Evolutionary conservation across 352 stramenopile species (phyloP).

Genomic region (Pythium coloratum): DNA sequence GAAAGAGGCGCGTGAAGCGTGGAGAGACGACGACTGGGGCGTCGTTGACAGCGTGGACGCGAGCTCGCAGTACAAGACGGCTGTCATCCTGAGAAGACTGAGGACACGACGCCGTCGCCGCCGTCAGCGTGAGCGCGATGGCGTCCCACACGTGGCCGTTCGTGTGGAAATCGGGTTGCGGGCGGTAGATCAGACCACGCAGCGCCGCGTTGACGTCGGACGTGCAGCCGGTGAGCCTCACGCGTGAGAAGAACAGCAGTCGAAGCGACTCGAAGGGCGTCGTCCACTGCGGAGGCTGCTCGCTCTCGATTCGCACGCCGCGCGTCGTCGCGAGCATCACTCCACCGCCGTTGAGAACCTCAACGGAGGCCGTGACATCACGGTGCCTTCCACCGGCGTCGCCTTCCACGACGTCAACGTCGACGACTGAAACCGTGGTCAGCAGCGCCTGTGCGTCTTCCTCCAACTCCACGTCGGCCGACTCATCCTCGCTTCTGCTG

Average conservation of each 20-base stretch:
- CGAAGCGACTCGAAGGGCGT: constrained; percentile 20
- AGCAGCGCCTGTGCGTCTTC: constrained; percentile 53
- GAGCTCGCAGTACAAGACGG: background rate
- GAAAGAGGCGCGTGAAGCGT: background rate
- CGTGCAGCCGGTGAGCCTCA: constrained; percentile 36
- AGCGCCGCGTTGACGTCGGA: constrained; percentile 52
- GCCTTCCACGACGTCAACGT: constrained; percentile 30
- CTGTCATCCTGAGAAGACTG: background rate
- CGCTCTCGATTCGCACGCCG: constrained; percentile 35
- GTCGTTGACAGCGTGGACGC: constrained; percentile 9
- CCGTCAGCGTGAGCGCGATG: constrained; percentile 28
- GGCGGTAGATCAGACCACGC: constrained; percentile 53
- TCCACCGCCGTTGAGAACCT: constrained; percentile 38
- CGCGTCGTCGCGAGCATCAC: constrained; percentile 51
- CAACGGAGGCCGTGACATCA: constrained; percentile 38
- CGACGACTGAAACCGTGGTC: constrained; percentile 30
- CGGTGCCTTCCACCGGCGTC: constrained; percentile 16
- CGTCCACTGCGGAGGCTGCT: constrained; percentile 13
- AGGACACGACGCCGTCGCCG: background rate
- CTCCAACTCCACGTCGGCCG: constrained; percentile 28
- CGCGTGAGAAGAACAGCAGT: constrained; percentile 44
- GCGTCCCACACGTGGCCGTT: constrained; percentile 35
- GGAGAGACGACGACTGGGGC: constrained; percentile 1
- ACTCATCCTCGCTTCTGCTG: background rate
- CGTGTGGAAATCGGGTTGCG: constrained; percentile 52